Conservation (phyloP, 805 yeast species). For the Blastobotrys americana region DNA sequence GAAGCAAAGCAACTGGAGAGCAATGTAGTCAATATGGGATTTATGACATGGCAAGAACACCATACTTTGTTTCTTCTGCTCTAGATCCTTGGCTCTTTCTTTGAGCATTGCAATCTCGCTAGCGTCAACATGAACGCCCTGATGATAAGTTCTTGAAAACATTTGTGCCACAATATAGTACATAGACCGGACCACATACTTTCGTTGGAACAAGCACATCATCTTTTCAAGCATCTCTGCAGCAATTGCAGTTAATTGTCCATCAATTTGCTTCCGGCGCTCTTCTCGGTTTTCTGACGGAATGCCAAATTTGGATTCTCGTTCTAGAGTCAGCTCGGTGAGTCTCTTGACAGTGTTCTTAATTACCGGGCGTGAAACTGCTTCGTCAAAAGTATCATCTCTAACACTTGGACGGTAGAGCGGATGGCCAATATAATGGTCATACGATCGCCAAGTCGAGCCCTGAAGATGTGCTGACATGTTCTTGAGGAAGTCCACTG, state of each 20-base stretch:
- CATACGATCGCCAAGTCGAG: conserved; percentile 33
- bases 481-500: conserved; percentile 28
- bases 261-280: conserved; percentile 23
- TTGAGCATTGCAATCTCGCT: conserved; percentile 30
- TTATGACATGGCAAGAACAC: conserved; percentile 54
- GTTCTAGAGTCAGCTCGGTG: conserved; percentile 26
- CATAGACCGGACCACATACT: conserved; percentile 25
- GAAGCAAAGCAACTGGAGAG: conserved; percentile 46
- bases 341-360: conserved; percentile 26
- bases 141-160: conserved; percentile 35
- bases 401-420: conserved; percentile 29
- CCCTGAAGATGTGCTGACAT: conserved; percentile 29
- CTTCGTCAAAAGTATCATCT: conserved; percentile 24
- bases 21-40: conserved; percentile 55
- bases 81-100: conserved; percentile 30
- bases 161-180: conserved; percentile 34
- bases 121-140: conserved; percentile 35
- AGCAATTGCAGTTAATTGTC: conserved; percentile 28
- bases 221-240: conserved; percentile 27
- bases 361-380: conserved; percentile 27
- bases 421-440: conserved; percentile 32
- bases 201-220: conserved; percentile 31
- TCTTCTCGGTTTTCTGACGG: conserved; percentile 21
- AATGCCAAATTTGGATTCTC: conserved; percentile 24
- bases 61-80: conserved; percentile 30